Evolutionary conservation across 495 filamentous ascomycete species (phyloP), one percentile per base, ranked within the genome.

Genomic region (Aspergillus taichungensis): DNA sequence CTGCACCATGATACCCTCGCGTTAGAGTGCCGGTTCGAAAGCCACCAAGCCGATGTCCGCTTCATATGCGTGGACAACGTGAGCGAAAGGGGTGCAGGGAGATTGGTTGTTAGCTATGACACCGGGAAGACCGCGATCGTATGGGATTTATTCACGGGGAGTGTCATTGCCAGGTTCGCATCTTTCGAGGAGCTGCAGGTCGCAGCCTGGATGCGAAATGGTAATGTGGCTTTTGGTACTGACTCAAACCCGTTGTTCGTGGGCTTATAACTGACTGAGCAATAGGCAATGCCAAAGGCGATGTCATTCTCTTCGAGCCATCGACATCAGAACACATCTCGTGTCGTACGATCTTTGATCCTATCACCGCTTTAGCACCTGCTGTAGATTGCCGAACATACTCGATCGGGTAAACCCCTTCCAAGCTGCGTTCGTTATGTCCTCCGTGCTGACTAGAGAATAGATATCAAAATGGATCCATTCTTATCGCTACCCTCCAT

Each of bases 141-240:
- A 13, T 98, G 92, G 92, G 91, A 97, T 68, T 73, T 95, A 30
- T 79, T 94, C 64, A 95, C 88, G 0, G 92, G 92, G 30, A 84
- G 86, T 33, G 89, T 95, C 57, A 77, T 95, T 49, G 83, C 92
- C 12, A 76, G 90, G 38, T 96, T 96, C 63, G 82, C 82, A 42
- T 88, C 88, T 0, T 96, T 94, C 57, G 89, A 95, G 59, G 76
- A 83, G 48, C 76, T 98, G 44, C 78, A 77, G 33, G 82, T 86
- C 38, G 92, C 92, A 37, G 74, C 85, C 12, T 98, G 91, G 89
- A 95, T 98, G 92, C 78, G 84, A 38, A 95, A 96, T 70, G 92
- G 94, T 33, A 94, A 96, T 74, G 80, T 98, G 46, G 91, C 87
- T 41, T 96, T 97, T 71, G 92, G 91, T 95, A 56, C 14, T 4